phyloP scores from a whole-genome alignment of 2,329 filamentous ascomycete species.

The Trichoderma afroharzianum region DNA sequence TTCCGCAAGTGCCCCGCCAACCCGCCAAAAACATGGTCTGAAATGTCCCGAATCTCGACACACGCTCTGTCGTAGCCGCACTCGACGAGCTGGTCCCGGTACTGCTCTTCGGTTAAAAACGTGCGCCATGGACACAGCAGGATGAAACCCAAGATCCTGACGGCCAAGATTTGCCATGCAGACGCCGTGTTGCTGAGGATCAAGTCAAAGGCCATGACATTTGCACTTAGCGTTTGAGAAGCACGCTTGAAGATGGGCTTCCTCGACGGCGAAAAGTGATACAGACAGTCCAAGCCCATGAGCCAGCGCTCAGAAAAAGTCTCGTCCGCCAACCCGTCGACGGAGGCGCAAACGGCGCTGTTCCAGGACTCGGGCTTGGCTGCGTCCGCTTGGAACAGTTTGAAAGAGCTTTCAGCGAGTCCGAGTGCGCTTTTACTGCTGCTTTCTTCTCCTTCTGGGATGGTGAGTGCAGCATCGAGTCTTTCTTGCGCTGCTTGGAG shows the following conservation, averaged over 20 bases:
- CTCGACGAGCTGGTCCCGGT: slow-evolving; percentile 41
- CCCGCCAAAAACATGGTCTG: slow-evolving; percentile 49
- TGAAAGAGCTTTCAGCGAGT: slow-evolving; percentile 21
- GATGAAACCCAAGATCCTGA: slow-evolving; percentile 42
- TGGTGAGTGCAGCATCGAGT: not conserved
- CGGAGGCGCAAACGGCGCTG: slow-evolving; percentile 22
- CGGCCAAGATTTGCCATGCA: slow-evolving; percentile 28
- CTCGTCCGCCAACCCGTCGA: not conserved
- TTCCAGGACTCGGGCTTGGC: slow-evolving; percentile 44
- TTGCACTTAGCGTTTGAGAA: slow-evolving; percentile 39
- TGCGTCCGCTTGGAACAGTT: slow-evolving; percentile 48
- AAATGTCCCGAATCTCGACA: slow-evolving; percentile 48
- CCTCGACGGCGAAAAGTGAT: slow-evolving; percentile 54
- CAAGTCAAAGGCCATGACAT: slow-evolving; percentile 55
- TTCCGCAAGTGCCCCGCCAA: slow-evolving; percentile 42
- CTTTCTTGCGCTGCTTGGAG: slow-evolving; percentile 35
- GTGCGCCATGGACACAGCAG: slow-evolving; percentile 48
- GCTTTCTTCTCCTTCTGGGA: not conserved
- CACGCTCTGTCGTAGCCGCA: slow-evolving; percentile 43
- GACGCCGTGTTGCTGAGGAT: slow-evolving; percentile 36
- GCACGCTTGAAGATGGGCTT: slow-evolving; percentile 43
- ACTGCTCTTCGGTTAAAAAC: slow-evolving; percentile 45
- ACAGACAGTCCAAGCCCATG: slow-evolving; percentile 53
- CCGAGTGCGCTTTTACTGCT: not conserved
- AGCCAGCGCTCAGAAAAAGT: slow-evolving; percentile 42